These are phyloP conservation scores for Aegle marmelos DNA, from an alignment of 345 rosid genomes.

Conservation along the genomic window DNA sequence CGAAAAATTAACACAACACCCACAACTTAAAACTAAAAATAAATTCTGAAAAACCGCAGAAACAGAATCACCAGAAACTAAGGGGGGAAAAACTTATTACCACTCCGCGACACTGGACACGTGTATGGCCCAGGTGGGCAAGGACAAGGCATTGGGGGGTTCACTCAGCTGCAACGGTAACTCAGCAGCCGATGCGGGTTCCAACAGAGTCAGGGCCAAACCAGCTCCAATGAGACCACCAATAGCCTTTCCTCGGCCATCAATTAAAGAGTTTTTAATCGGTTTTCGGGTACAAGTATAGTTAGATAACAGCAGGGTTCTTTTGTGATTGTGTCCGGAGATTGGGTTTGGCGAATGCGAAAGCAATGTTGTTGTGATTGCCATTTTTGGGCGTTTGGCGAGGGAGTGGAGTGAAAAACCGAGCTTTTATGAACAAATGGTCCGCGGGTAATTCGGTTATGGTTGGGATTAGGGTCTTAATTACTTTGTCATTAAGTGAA, in stretches of 20 bases:
- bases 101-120: constrained; percentile 93
- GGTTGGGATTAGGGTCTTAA: background rate
- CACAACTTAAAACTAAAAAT: background rate
- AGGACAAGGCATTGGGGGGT: constrained; percentile 82
- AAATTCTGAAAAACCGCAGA: background rate
- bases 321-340: constrained; percentile 17
- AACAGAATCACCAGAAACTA: constrained; percentile 1
- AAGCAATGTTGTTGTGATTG: constrained; percentile 31
- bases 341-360: constrained; percentile 22
- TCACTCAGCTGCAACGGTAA: constrained; percentile 54
- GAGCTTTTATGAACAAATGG: background rate
- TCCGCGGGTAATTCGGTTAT: background rate
- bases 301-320: background rate
- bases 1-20: background rate
- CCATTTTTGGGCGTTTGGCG: constrained; percentile 31
- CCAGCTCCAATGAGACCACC: constrained; percentile 57
- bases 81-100: constrained; percentile 31
- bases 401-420: background rate
- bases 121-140: constrained; percentile 94
- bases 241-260: constrained; percentile 17
- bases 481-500: background rate
- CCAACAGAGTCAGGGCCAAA: constrained; percentile 43
- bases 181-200: constrained; percentile 49
- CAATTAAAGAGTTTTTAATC: constrained; percentile 5
- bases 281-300: background rate